Evolutionary conservation across 2,329 filamentous ascomycete genomes (phyloP).

Genomic region (Endoconidiophora laricicola): DNA sequence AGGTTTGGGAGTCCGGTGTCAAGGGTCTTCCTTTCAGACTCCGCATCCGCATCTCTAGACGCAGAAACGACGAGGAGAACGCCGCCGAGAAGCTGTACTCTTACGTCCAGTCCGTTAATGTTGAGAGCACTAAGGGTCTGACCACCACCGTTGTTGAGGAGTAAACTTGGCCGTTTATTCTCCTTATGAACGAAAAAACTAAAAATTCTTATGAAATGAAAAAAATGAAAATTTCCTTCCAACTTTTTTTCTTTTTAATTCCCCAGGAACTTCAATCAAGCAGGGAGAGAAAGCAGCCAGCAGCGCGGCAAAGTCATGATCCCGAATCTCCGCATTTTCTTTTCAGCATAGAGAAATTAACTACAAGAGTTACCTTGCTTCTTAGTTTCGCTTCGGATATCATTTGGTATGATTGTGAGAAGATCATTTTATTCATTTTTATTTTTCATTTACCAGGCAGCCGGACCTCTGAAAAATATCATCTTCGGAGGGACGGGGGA

Average conservation of each 20-base stretch:
- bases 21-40: constrained; percentile 98
- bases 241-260: constrained; percentile 8
- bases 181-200: constrained; percentile 18
- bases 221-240: constrained; percentile 16
- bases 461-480: too few species aligned
- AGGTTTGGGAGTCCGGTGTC: constrained; percentile 98
- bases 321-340: background rate
- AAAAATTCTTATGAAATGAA: constrained; percentile 17
- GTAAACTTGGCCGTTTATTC: constrained; percentile 25
- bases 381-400: too few species aligned
- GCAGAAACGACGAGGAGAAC: constrained; percentile 99
- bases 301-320: too few species aligned
- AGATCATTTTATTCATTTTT: too few species aligned
- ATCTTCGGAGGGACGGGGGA: too few species aligned
- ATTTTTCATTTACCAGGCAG: too few species aligned
- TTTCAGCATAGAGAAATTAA: background rate
- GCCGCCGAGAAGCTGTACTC: constrained; percentile 99
- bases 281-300: background rate
- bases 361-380: too few species aligned
- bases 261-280: background rate
- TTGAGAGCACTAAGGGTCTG: constrained; percentile 98
- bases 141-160: constrained; percentile 76
- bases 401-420: too few species aligned
- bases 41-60: constrained; percentile 94
- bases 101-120: constrained; percentile 98